Base-by-base conservation (phyloP, 192 early-diverging fungal genomes). In the Coemansia sp. region DNA sequence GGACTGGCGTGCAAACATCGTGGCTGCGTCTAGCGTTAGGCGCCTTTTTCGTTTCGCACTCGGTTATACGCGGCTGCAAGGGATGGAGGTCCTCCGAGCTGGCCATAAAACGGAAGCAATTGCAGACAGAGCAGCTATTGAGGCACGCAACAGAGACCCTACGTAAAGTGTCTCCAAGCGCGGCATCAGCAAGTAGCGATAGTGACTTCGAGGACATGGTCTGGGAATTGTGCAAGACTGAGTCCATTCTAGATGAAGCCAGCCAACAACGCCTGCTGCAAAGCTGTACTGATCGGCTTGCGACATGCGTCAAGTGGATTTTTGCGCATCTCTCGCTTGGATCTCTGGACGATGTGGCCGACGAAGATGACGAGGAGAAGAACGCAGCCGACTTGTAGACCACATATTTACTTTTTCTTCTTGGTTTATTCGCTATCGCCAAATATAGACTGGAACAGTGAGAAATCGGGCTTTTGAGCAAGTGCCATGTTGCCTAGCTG, bases 381-480 rank as follows among this genome's bases (percentile, higher is more conserved):
- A 66, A 66, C 47, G 65, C 31, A 13, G 49, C 46, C 20, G 65
- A 66, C 5, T 46, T 66, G 47, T 62, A 62, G 36, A 18, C 31
- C 0, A 20, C 2, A n/a, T 18, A 41, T 62, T 24, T 24, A 62
- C n/a, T 20, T 38, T 61, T 36, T 27, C 39, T 20, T 22, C 8
- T 27, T 18, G 8, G 3, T 36, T 36, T 38, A 61, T 39, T 61
- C 58, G 34, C n/a, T 20, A 13, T 64, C 52, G n/a, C 75, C 75
- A 66, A 78, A 78, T 38, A 78, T 72, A 16, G 75, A 68, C 52
- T 66, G 36, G 18, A 78, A 72, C n/a, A 78, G 38, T 3, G 60
- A 62, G 61, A 72, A 46, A n/a, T 78, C 75, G 8, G 75, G 66
- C 6, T 62, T 46, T 12, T 69, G 29, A 16, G 34, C 1, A 5